These are phyloP conservation scores for Aquilaria sinensis DNA, from an alignment of 345 rosid species.

Conservation along the genomic window DNA sequence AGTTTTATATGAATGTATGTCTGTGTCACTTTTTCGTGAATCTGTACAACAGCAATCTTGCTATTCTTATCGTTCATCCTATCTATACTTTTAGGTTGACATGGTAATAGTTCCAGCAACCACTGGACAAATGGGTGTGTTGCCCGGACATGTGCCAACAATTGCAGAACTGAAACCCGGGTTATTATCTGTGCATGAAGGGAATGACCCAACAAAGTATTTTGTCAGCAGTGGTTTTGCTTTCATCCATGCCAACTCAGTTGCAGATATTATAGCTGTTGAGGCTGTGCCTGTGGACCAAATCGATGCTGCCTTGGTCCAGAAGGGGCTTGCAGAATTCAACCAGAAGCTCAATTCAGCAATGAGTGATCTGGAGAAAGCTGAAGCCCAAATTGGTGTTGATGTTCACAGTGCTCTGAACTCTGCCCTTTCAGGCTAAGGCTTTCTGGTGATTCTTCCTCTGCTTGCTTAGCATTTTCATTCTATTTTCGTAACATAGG, in stretches of 20 bases:
- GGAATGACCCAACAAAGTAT: slow-evolving; percentile 59
- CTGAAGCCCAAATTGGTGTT: slow-evolving; percentile 85
- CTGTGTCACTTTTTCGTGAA: too few species aligned
- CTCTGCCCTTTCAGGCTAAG: slow-evolving; percentile 52
- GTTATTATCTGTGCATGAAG: slow-evolving; percentile 82
- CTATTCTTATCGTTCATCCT: too few species aligned
- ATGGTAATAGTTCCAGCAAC: slow-evolving; percentile 94
- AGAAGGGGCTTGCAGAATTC: slow-evolving; percentile 83
- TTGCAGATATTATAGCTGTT: slow-evolving; percentile 63
- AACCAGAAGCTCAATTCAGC: slow-evolving; percentile 70
- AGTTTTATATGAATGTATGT: too few species aligned
- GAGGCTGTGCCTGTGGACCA: slow-evolving; percentile 75
- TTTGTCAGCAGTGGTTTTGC: slow-evolving; percentile 90
- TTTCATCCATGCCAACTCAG: slow-evolving; percentile 73
- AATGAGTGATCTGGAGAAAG: slow-evolving; percentile 67
- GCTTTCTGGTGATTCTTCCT: background rate
- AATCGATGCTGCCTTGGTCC: slow-evolving; percentile 66
- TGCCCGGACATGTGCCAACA: slow-evolving; percentile 83
- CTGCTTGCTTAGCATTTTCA: background rate
- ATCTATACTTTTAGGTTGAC: slow-evolving; percentile 48
- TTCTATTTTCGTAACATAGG: too few species aligned
- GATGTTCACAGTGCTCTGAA: slow-evolving; percentile 77
- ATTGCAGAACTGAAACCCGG: slow-evolving; percentile 93
- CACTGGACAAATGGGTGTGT: slow-evolving; percentile 89
- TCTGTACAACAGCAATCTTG: too few species aligned